Evolutionary conservation across 495 filamentous ascomycete species (phyloP), one percentile per base, ranked within the genome.

Genomic region (Sporormia fimetaria): DNA sequence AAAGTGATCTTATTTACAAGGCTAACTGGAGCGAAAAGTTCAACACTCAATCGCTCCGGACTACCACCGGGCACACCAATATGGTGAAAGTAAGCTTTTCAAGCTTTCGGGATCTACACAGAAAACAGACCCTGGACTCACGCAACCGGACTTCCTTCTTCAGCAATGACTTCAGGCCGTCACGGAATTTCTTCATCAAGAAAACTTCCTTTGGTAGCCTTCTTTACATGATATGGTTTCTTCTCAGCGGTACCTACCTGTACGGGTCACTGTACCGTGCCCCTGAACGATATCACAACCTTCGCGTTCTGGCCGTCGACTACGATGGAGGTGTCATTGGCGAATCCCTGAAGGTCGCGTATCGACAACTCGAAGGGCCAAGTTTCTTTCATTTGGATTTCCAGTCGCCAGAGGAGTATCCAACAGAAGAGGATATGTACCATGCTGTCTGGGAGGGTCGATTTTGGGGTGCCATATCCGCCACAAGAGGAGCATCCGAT

Each of bases 221-320:
- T 12, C 31, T 34, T 9, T 42, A 42, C 32, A 42, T 49, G 38
- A 31, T 49, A 12, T 38, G 31, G 38, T 49, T 49, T 33, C 21
- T 49, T 4, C 38, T 26, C 9, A 42, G 45, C 33, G 37, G 32
- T 20, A 42, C 31, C 9, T 49, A 49, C 39, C 21, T 49, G 0
- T 49, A 36, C 33, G 45, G 45, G 21, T 36, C 45, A 10, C 32
- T 49, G 1, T 43, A 37, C 33, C 20, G 14, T 11, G 37, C 45
- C 6, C 14, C 24, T 7, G 14, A 20, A 5, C 32, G 39, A 33
- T 33, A 43, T 29, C 8, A 30, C 6, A 43, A 37, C 33, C 25
- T 49, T 21, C 31, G 38, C 21, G 39, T 49, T 12, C 45, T 49
- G 14, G 45, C 45, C 6, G 45, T 49, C 6, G 32, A 49, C 17